A percentile compares a stretch with the other conserved stretches of the same genome.
Conservation (phyloP, 495 filamentous ascomycete species). For the Rostrohypoxylon terebratum region DNA sequence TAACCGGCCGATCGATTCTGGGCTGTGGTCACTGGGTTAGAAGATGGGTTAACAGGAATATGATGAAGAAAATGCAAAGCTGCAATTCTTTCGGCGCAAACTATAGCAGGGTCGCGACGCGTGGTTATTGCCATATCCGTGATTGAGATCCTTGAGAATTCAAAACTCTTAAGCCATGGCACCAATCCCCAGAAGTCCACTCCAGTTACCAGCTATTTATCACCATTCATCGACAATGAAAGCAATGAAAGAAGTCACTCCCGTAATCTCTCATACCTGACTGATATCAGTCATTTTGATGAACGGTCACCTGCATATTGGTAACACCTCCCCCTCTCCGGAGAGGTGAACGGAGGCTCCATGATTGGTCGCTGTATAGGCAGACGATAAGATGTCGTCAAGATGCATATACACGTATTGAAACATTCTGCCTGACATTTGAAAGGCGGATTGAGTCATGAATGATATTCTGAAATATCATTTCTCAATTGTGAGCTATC, state of each 20-base stretch:
- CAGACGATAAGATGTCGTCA: slow-evolving; percentile 24
- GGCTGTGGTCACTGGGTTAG: slow-evolving; percentile 34
- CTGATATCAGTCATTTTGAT: slow-evolving; percentile 6
- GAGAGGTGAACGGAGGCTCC: neutral
- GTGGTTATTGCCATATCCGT: slow-evolving; percentile 34
- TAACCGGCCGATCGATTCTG: slow-evolving; percentile 23
- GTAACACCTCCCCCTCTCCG: slow-evolving; percentile 20
- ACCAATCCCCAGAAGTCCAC: neutral
- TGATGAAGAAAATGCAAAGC: slow-evolving; percentile 48
- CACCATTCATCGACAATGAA: neutral
- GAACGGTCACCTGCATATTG: slow-evolving; percentile 16
- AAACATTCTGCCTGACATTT: slow-evolving; percentile 15
- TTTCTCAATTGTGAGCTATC: neutral
- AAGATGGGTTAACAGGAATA: slow-evolving; percentile 44
- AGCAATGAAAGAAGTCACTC: neutral
- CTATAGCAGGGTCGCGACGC: slow-evolving; percentile 23
- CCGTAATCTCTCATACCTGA: neutral
- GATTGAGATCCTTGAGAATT: neutral
- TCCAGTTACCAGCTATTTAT: neutral
- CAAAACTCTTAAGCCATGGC: neutral
- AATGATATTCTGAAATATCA: slow-evolving; percentile 6
- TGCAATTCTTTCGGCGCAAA: slow-evolving; percentile 47
- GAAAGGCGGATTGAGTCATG: slow-evolving; percentile 5
- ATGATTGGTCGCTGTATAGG: slow-evolving; percentile 30
- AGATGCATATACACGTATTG: slow-evolving; percentile 21